Percentiles rank a stretch among this genome's conserved stretches.
These are phyloP conservation scores for Bipolaris cookei DNA, from an alignment of 2,329 filamentous ascomycete genomes.

Conservation along the genomic window DNA sequence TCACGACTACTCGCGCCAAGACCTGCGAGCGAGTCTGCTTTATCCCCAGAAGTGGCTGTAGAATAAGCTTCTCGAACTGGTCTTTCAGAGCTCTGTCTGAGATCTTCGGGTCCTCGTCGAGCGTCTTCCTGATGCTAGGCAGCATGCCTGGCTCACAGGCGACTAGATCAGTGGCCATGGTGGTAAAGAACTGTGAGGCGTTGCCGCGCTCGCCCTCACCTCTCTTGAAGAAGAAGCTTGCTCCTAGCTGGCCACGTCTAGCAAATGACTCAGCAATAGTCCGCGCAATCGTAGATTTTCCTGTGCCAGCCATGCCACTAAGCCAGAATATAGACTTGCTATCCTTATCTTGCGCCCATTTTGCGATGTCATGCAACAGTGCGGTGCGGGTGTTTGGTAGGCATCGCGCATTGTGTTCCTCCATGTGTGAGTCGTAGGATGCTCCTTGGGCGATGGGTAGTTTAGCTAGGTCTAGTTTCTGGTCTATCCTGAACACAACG, in stretches of 20 bases:
- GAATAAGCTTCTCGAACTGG: slow-evolving; percentile 18
- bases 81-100: slow-evolving; percentile 6
- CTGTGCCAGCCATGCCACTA: slow-evolving; percentile 21
- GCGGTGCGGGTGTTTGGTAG: slow-evolving; percentile 34
- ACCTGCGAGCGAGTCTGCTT: background rate
- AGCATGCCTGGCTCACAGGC: slow-evolving; percentile 15
- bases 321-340: slow-evolving; percentile 41
- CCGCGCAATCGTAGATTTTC: slow-evolving; percentile 19
- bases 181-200: slow-evolving; percentile 22
- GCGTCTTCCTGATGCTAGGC: slow-evolving; percentile 20
- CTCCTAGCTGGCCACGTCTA: slow-evolving; percentile 7
- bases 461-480: slow-evolving; percentile 17
- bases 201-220: slow-evolving; percentile 22
- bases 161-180: slow-evolving; percentile 24
- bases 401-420: slow-evolving; percentile 28
- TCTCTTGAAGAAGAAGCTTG: slow-evolving; percentile 24
- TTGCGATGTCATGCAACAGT: slow-evolving; percentile 29
- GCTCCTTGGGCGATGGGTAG: slow-evolving; percentile 27
- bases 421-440: slow-evolving; percentile 21
- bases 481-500: slow-evolving; percentile 13
- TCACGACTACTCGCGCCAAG: slow-evolving; percentile 12
- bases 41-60: slow-evolving; percentile 12
- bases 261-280: slow-evolving; percentile 28
- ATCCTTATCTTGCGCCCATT: slow-evolving; percentile 24
- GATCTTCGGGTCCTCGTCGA: slow-evolving; percentile 18